Base-by-base conservation (phyloP, 352 stramenopile genomes). In the Globisporangium cystogenes region DNA sequence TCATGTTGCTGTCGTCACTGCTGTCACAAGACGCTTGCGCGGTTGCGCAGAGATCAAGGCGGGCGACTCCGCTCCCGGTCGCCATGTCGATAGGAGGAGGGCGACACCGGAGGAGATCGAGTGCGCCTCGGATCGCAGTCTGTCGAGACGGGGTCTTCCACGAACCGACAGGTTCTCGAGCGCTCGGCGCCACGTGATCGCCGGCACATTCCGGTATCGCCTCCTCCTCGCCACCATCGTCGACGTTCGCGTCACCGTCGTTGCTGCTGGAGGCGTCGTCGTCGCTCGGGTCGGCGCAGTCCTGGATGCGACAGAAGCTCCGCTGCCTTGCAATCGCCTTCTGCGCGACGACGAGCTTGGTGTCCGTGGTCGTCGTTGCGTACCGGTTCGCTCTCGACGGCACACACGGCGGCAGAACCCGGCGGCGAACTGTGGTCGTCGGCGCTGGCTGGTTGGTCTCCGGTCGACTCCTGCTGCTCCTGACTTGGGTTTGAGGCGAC, bases 61-160 rank as follows among this genome's bases (percentile, higher is more conserved):
- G 1, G 16, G 39, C 7, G 7, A 27, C 6, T 6, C 39, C 20
- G 18, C 39, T 21, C 18, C 11, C 39, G 6, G 20, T 11, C 18
- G 7, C 20, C n/a, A 10, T 8, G 18, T 44, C 39, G 7, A n/a
- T n/a, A n/a, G 2, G 39, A 26, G 39, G 18, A 15, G 20, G 39
- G n/a, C 26, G 20, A 27, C 47, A 33, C 31, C 8, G 20, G 20
- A 43, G 20, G 14, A 43, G 27, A 6, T 55, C 53, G 4, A 76
- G 47, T 20, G 72, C 64, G 35, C 61, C 64, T 44, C 67, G 67
- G 54, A 76, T 68, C 43, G 64, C 67, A 11, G 69, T 59, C 6
- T 72, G 70, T 2, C 67, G 66, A 23, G 67, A 76, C 16, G 53
- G 47, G 6, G 21, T 33, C 43, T 52, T 51, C 21, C 15, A 11